Percentiles rank a stretch among this genome's conserved stretches.
These are phyloP conservation scores for Metschnikowia hibisci DNA, from an alignment of 805 yeast genomes.

Conservation along the genomic window DNA sequence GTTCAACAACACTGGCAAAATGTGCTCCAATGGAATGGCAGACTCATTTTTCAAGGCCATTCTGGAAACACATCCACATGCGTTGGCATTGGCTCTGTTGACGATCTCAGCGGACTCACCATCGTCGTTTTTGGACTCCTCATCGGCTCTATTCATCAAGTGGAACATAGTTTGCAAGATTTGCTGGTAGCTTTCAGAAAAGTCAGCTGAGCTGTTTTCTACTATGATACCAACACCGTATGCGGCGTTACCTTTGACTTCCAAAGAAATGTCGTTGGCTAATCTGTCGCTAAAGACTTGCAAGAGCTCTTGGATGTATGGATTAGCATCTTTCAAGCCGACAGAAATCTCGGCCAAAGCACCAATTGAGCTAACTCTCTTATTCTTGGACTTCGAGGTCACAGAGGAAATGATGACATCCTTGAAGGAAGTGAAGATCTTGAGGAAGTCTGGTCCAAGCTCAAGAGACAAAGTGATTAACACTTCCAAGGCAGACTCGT, in stretches of 20 bases:
- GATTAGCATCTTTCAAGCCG: slow-evolving; percentile 65
- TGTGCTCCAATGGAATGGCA: slow-evolving; percentile 69
- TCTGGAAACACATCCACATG: slow-evolving; percentile 96
- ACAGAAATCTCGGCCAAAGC: slow-evolving; percentile 84
- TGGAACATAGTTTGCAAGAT: slow-evolving; percentile 74
- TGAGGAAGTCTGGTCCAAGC: slow-evolving; percentile 74
- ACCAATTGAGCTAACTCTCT: slow-evolving; percentile 83
- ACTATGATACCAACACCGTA: slow-evolving; percentile 86
- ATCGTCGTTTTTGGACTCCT: slow-evolving; percentile 48
- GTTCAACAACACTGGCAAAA: slow-evolving; percentile 68
- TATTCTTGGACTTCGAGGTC: slow-evolving; percentile 58
- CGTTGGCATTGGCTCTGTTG: slow-evolving; percentile 85
- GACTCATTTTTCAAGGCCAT: slow-evolving; percentile 70
- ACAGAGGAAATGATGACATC: slow-evolving; percentile 55
- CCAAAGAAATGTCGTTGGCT: slow-evolving; percentile 71
- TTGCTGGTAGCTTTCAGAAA: slow-evolving; percentile 60
- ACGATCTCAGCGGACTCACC: slow-evolving; percentile 77
- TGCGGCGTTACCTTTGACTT: slow-evolving; percentile 92
- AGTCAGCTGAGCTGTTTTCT: slow-evolving; percentile 52
- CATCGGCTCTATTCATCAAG: slow-evolving; percentile 66
- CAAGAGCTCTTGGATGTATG: slow-evolving; percentile 65
- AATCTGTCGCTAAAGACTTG: slow-evolving; percentile 66
- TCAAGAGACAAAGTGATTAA: slow-evolving; percentile 70
- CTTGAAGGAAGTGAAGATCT: slow-evolving; percentile 69
- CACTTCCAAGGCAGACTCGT: slow-evolving; percentile 83